phyloP scores from a whole-genome alignment of 305 asterid species.

The Rubia occidens region DNA sequence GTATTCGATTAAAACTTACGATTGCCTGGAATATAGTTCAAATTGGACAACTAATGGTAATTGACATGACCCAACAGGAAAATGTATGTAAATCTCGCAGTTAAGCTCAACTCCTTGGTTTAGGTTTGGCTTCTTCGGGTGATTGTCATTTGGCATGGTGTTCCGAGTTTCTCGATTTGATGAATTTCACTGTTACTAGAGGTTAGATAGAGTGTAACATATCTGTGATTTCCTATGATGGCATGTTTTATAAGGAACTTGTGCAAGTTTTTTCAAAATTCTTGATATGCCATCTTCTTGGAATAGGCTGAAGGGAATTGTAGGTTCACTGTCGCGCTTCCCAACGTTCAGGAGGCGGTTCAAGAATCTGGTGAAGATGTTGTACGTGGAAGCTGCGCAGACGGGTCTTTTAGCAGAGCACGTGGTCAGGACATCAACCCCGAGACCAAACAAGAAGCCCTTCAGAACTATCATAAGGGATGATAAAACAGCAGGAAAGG shows the following conservation, averaged over 20 bases:
- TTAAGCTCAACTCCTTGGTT: not conserved
- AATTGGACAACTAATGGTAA: not conserved
- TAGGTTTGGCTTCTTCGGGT: not conserved
- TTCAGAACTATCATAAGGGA: constrained; percentile 21
- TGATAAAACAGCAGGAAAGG: constrained; percentile 21
- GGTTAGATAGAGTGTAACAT: not conserved
- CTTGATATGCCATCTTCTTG: not conserved
- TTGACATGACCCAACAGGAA: too few relatives aligned
- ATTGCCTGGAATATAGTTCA: not conserved
- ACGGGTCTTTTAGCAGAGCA: constrained; percentile 27
- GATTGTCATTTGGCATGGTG: not conserved
- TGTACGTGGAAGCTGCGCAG: constrained; percentile 51
- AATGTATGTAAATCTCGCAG: not conserved
- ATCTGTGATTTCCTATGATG: not conserved
- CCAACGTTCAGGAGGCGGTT: constrained; percentile 82
- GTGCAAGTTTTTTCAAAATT: not conserved
- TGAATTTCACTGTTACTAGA: not conserved
- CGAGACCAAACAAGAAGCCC: constrained; percentile 23
- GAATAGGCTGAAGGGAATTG: constrained; percentile 70
- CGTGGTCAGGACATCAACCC: constrained; percentile 20
- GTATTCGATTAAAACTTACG: not conserved
- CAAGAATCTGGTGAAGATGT: constrained; percentile 47
- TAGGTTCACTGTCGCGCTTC: constrained; percentile 54
- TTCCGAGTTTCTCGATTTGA: not conserved
- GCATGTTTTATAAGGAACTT: not conserved